Percentiles rank a stretch among this genome's conserved stretches.
Conservation (phyloP, 108 stramenopile genomes). For the Conticribra weissflogii region DNA sequence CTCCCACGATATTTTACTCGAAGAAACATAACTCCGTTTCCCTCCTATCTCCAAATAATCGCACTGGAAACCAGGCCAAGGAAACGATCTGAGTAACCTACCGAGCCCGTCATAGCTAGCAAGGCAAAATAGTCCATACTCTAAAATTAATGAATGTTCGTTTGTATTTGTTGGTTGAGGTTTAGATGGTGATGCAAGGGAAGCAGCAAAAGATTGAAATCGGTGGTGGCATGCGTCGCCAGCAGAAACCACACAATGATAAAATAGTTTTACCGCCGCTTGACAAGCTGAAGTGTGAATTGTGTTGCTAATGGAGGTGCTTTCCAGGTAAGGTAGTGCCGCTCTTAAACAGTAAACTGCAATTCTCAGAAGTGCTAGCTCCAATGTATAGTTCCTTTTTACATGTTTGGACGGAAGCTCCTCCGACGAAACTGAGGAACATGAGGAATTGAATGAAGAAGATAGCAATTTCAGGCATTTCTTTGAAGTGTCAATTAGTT, state of each 20-base stretch:
- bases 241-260: conserved; percentile 35
- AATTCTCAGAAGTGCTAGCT: conserved; percentile 25
- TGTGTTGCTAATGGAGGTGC: background rate
- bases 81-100: background rate
- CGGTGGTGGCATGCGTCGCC: conserved; percentile 25
- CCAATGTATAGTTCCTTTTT: background rate
- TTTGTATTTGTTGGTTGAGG: background rate
- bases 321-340: conserved; percentile 4
- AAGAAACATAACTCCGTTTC: background rate
- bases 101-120: conserved; percentile 36
- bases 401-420: background rate
- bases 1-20: conserved; percentile 21
- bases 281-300: conserved; percentile 1
- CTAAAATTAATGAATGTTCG: conserved; percentile 2
- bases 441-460: conserved; percentile 2
- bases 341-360: conserved; percentile 19
- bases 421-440: background rate
- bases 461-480: conserved; percentile 18
- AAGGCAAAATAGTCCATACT: conserved; percentile 35
- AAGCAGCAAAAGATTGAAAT: conserved; percentile 12
- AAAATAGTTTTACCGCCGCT: conserved; percentile 25
- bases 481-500: conserved; percentile 17
- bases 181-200: background rate
- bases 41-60: background rate
- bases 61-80: background rate